Percentiles rank a stretch among this genome's conserved stretches.
These are phyloP conservation scores for Astragalus glycyphyllos DNA, from an alignment of 306 rosid genomes.

Conservation along the genomic window DNA sequence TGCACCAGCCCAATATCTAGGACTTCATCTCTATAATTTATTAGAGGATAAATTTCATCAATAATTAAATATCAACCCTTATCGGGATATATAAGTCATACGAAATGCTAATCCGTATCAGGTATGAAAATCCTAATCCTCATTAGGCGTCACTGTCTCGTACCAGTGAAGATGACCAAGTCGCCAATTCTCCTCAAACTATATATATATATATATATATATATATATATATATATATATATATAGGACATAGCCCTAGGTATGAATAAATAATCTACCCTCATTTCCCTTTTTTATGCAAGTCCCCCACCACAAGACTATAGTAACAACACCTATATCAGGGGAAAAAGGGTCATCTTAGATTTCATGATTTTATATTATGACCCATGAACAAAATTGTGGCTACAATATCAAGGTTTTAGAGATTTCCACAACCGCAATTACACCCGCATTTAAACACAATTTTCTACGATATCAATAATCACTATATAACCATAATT, in stretches of 20 bases:
- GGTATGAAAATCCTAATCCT: slow-evolving; percentile 1
- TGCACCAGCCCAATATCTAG: slow-evolving; percentile 14
- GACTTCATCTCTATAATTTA: background rate
- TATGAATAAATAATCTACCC: background rate
- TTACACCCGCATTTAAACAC: background rate
- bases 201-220: no score
- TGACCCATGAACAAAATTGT: background rate
- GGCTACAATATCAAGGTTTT: background rate
- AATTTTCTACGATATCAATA: background rate
- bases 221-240: no score
- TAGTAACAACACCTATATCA: background rate
- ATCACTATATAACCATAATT: no score
- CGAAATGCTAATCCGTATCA: slow-evolving; percentile 16
- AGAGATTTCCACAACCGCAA: background rate
- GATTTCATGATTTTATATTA: background rate
- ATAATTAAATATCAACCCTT: background rate
- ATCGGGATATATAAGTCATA: background rate
- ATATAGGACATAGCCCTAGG: background rate
- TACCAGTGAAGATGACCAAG: slow-evolving; percentile 28
- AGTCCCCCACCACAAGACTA: slow-evolving; percentile 2
- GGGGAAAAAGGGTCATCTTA: background rate
- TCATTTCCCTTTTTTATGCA: slow-evolving; percentile 20
- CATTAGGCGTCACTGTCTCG: background rate
- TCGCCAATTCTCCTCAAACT: slow-evolving; percentile 3
- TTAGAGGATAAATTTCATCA: slow-evolving; percentile 4